phyloP scores from a whole-genome alignment of 1,284 basidiomycete species.

The Sparassis latifolia region DNA sequence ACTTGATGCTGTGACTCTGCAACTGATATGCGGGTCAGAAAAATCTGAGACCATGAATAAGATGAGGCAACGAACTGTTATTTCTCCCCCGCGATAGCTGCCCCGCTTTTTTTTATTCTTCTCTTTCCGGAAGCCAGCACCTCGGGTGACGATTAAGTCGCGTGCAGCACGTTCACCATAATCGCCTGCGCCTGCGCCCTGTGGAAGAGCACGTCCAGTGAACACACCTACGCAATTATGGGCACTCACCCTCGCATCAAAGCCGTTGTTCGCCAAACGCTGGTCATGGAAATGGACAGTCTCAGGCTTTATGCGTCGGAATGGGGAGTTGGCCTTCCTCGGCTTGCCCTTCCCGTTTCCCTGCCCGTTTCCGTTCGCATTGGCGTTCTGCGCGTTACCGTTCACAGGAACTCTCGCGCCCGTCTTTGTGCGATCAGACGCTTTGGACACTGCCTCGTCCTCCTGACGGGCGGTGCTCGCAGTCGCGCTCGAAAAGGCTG shows the following conservation, averaged over 20 bases:
- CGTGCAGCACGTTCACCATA: conserved; percentile 84
- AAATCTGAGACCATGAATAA: neutral
- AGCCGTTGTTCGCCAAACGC: conserved; percentile 76
- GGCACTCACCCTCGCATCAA: conserved; percentile 66
- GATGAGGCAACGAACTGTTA: conserved; percentile 56
- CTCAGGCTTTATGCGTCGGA: conserved; percentile 78
- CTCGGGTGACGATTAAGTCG: conserved; percentile 90
- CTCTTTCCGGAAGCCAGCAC: conserved; percentile 94
- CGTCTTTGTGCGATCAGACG: neutral
- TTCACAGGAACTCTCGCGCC: neutral
- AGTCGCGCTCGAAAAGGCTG: conserved; percentile 40
- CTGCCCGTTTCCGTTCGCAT: conserved; percentile 6
- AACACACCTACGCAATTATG: conserved; percentile 9
- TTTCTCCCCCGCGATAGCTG: conserved; percentile 87
- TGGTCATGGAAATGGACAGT: conserved; percentile 51
- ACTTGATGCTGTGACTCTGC: conserved; percentile 82
- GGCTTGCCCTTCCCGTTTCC: conserved; percentile 24
- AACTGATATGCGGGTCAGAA: conserved; percentile 40
- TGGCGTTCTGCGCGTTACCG: neutral
- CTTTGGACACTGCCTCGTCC: neutral
- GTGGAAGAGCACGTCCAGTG: conserved; percentile 7
- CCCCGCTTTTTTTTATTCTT: conserved; percentile 99
- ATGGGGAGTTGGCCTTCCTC: conserved; percentile 56
- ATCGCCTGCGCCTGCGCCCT: conserved; percentile 66
- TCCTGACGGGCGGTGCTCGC: conserved; percentile 5